Percentiles rank a stretch among this genome's conserved stretches.
Conservation (phyloP, 768 basidiomycete species). For the Tulasnella sp. region DNA sequence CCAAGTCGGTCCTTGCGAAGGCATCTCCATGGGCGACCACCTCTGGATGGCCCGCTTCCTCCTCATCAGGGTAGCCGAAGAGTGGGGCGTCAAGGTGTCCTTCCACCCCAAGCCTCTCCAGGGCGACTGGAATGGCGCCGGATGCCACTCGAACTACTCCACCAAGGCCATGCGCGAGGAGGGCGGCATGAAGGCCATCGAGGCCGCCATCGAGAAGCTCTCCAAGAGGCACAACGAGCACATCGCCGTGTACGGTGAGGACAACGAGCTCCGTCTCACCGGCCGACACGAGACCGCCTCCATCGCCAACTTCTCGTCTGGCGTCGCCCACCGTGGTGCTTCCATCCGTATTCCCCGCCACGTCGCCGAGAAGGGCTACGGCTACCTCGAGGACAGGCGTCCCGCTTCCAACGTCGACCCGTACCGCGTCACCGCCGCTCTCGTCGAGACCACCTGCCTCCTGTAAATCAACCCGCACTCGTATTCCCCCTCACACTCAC, state of each 20-base stretch:
- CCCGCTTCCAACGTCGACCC: conserved; percentile 99
- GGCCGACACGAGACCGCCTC: conserved; percentile 98
- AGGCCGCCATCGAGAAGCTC: conserved; percentile 91
- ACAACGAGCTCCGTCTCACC: conserved; percentile 94
- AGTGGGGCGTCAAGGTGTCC: conserved; percentile 95
- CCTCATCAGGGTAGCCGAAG: conserved; percentile 91
- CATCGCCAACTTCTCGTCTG: conserved; percentile 85
- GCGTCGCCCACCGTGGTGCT: conserved; percentile 96
- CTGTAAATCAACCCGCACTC: not conserved
- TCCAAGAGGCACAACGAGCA: conserved; percentile 87
- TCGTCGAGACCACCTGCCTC: conserved; percentile 72
- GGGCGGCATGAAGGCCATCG: conserved; percentile 88
- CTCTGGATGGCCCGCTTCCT: conserved; percentile 99
- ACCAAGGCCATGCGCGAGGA: conserved; percentile 92
- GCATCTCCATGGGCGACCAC: conserved; percentile 98
- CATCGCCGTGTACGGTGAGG: conserved; percentile 96
- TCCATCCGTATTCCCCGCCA: conserved; percentile 95
- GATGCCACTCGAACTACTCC: conserved; percentile 97
- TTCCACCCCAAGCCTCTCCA: conserved; percentile 98
- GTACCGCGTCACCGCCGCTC: conserved; percentile 87
- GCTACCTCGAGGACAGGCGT: conserved; percentile 94
- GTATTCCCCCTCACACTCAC: not conserved
- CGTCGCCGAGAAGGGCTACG: conserved; percentile 87
- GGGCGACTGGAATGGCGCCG: conserved; percentile 99
- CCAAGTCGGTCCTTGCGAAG: conserved; percentile 98